Evolutionary conservation across 345 rosid genomes (phyloP).

Genomic region (Syzygium grande): DNA sequence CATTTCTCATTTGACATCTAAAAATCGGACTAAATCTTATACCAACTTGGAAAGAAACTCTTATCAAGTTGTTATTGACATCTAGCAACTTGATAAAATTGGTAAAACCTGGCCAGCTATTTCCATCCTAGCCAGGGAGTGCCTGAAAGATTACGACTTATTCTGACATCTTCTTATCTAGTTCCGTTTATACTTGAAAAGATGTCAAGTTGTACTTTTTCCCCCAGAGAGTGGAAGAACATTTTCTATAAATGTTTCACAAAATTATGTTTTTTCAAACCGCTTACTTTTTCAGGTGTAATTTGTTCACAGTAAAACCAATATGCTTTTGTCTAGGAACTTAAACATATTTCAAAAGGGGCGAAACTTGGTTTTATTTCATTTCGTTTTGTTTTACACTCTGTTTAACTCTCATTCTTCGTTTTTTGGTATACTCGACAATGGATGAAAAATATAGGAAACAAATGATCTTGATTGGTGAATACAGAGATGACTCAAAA

Average conservation of each 20-base stretch:
- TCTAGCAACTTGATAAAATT: background rate
- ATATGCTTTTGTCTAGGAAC: background rate
- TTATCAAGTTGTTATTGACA: background rate
- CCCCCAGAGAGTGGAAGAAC: background rate
- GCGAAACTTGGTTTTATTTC: background rate
- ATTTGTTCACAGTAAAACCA: background rate
- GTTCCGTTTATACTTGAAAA: background rate
- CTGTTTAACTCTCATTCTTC: background rate
- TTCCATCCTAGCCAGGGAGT: background rate
- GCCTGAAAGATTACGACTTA: background rate
- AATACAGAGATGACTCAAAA: background rate
- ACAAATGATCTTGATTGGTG: background rate
- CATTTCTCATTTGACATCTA: background rate
- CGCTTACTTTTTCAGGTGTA: background rate
- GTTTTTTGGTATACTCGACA: background rate
- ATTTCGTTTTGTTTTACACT: background rate
- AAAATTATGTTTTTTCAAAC: background rate
- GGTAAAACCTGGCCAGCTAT: background rate
- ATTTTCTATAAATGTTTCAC: background rate
- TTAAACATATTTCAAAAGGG: background rate
- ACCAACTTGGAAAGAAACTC: background rate
- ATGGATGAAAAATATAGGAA: background rate
- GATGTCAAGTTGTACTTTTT: background rate
- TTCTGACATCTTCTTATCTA: background rate
- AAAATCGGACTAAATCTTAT: background rate